A percentile compares a stretch with the other conserved stretches of the same genome.
Conservation (phyloP, 2,329 filamentous ascomycete genomes). For the Ceratocystis destructans region DNA sequence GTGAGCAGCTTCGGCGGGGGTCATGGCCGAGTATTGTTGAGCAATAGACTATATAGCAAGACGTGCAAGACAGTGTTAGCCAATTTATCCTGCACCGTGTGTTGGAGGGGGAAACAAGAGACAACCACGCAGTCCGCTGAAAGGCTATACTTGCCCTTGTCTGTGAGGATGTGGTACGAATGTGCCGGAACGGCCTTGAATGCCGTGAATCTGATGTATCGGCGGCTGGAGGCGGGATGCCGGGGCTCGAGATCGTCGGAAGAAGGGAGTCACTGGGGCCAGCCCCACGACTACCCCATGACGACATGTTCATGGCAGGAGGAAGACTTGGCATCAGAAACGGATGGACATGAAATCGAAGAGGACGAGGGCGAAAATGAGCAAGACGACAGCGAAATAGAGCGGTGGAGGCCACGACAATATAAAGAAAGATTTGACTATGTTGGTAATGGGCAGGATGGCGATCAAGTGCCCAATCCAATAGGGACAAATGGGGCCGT, state of each 20-base stretch:
- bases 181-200: slow-evolving; percentile 26
- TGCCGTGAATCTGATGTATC: slow-evolving; percentile 26
- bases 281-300: slow-evolving; percentile 15
- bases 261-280: slow-evolving; percentile 16
- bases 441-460: neutral
- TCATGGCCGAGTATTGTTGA: slow-evolving; percentile 52
- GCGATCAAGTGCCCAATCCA: neutral
- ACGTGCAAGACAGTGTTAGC: slow-evolving; percentile 20
- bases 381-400: neutral
- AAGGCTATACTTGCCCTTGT: slow-evolving; percentile 34
- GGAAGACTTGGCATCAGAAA: slow-evolving; percentile 5
- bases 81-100: neutral
- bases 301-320: slow-evolving; percentile 17
- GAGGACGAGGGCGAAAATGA: neutral
- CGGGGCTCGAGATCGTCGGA: slow-evolving; percentile 18
- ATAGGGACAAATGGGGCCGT: neutral
- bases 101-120: neutral
- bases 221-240: slow-evolving; percentile 15
- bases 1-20: slow-evolving; percentile 62
- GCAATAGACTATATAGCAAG: slow-evolving; percentile 32
- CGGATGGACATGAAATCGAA: neutral
- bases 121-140: neutral
- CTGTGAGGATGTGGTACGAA: slow-evolving; percentile 40
- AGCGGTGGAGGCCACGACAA: neutral
- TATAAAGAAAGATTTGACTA: neutral